Base-by-base conservation (phyloP, 2,329 filamentous ascomycete species). In the Beauveria brongniartii region DNA sequence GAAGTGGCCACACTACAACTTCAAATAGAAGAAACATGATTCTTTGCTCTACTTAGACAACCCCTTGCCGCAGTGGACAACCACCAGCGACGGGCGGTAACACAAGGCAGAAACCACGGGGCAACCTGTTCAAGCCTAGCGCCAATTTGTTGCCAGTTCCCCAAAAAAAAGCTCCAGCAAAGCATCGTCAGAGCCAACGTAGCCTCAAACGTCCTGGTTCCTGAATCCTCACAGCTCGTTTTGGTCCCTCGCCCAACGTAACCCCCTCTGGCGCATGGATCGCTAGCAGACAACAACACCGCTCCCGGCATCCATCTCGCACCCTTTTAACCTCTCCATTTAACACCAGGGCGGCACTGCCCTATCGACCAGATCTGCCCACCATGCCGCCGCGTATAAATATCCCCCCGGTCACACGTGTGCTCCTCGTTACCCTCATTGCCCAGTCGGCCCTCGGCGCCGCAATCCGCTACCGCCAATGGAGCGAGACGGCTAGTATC, bases 351-450 rank as follows among this genome's bases (percentile, higher is more conserved):
- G 34, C 12, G 34, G 12, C 34, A 37, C 34, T 37, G 3, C 26
- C 7, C 20, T 24, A 8, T 28, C 46, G 12, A 28, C 22, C 46
- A 47, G 5, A 50, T 16, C 22, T 24, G 46, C 63, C 68, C 74
- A 75, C 69, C 71, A 89, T 96, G 91, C 83, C 90, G 69, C 82
- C 87, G 59, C 88, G 93, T 79, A 82, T 97, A 77, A 97, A 95
- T 71, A 88, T 97, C 65, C 94, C 94, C 63, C 93, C 94, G 34
- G 85, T 96, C 67, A 97, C 94, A 53, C 88, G 94, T 65, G 85
- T 84, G 68, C 81, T 93, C 61, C 87, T 99, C 68, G 83, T 89
- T 70, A 81, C 82, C 63, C 82, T 96, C 62, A 74, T 92, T 65
- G 77, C 86, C 65, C 87, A 96, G 75, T 95, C 92, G 57, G 77